Evolutionary conservation across 2,329 filamentous ascomycete genomes (phyloP).

Genomic region (Neurospora sp.): DNA sequence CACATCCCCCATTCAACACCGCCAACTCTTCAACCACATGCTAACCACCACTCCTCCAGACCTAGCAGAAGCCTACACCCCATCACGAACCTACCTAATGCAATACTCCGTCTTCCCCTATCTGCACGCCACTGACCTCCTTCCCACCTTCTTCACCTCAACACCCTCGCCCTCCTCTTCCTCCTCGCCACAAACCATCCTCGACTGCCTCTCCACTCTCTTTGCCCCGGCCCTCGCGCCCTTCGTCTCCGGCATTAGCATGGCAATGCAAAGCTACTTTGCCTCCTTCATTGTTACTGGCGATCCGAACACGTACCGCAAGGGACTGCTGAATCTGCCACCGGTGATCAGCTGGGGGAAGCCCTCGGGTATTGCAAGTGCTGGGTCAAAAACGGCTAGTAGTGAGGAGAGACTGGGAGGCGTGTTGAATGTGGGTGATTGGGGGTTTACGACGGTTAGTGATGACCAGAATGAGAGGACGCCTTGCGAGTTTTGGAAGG

Average conservation of each 20-base stretch:
- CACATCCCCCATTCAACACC: neutral
- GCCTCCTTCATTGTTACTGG: constrained; percentile 29
- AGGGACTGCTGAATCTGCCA: constrained; percentile 22
- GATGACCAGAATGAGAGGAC: constrained; percentile 21
- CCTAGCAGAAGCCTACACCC: constrained; percentile 27
- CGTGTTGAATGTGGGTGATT: constrained; percentile 26
- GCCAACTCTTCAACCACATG: neutral
- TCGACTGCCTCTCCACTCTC: constrained; percentile 17
- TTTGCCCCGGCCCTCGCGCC: constrained; percentile 23
- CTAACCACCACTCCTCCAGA: constrained; percentile 1
- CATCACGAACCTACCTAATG: constrained; percentile 27
- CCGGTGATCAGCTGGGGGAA: constrained; percentile 26
- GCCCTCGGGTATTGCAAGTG: constrained; percentile 8
- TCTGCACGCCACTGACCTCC: constrained; percentile 30
- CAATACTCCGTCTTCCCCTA: constrained; percentile 31
- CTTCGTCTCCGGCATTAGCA: constrained; percentile 24
- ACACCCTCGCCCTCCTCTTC: constrained; percentile 16
- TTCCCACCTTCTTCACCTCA: constrained; percentile 31
- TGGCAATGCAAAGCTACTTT: constrained; percentile 30
- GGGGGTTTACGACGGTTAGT: constrained; percentile 21
- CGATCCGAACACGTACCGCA: constrained; percentile 28
- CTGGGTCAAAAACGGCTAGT: constrained; percentile 1
- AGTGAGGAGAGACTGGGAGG: constrained; percentile 18
- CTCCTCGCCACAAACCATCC: constrained; percentile 5
- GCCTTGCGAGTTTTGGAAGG: constrained; percentile 27